Evolutionary conservation across 192 early-diverging fungal genomes (phyloP).

Genomic region (Mortierella hygrophila): DNA sequence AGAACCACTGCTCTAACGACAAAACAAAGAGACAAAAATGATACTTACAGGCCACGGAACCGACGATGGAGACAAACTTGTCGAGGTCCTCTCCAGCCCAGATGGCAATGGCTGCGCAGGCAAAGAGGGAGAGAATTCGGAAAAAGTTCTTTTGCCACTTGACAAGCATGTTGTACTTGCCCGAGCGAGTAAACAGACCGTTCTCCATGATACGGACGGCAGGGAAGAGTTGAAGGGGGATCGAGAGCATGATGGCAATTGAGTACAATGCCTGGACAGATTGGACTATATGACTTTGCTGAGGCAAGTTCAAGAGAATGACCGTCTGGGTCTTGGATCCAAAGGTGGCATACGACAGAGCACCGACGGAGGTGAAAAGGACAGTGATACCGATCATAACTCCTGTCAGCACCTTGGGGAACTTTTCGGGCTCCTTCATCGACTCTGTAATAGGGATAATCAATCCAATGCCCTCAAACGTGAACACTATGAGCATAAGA

Average conservation of each 20-base stretch:
- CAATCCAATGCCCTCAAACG: conserved; percentile 52
- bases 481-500: conserved; percentile 29
- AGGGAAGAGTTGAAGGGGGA: conserved; percentile 93
- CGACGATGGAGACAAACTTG: conserved; percentile 77
- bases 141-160: conserved; percentile 93
- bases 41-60: conserved; percentile 51
- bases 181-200: conserved; percentile 85
- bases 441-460: conserved; percentile 86
- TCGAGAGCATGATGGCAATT: conserved; percentile 93
- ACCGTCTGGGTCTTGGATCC: conserved; percentile 89
- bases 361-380: conserved; percentile 86
- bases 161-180: conserved; percentile 81
- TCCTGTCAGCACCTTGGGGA: conserved; percentile 83
- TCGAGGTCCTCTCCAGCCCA: conserved; percentile 82
- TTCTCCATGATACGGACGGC: conserved; percentile 94
- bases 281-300: conserved; percentile 70
- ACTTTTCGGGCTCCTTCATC: conserved; percentile 94
- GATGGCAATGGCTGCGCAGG: conserved; percentile 81
- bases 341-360: conserved; percentile 88
- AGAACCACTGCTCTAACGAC: too few relatives aligned
- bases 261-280: conserved; percentile 89
- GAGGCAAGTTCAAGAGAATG: conserved; percentile 90
- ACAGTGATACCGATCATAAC: conserved; percentile 84
- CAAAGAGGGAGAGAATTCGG: conserved; percentile 73
- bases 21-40: background rate